A percentile compares a stretch with the other conserved stretches of the same genome.
phyloP scores from a whole-genome alignment of 2,329 filamentous ascomycete genomes.

The Trichoderma guizhouense region DNA sequence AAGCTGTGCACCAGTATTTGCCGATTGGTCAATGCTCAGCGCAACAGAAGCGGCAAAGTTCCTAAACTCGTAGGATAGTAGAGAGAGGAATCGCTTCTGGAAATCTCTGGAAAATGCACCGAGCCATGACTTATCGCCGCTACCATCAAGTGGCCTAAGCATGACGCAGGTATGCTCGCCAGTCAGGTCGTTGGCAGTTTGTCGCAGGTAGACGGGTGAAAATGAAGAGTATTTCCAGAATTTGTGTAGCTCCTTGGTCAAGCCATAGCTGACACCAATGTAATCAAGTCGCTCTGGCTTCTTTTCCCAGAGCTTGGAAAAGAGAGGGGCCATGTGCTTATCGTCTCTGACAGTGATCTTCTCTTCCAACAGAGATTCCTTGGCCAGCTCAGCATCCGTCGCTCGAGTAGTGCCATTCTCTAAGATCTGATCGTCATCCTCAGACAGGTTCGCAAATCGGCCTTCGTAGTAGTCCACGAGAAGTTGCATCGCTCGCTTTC shows the following conservation, averaged over 20 bases:
- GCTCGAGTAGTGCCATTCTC: constrained; percentile 70
- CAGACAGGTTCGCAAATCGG: constrained; percentile 80
- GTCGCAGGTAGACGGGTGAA: constrained; percentile 85
- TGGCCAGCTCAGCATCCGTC: constrained; percentile 76
- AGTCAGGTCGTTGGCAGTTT: constrained; percentile 93
- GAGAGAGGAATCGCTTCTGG: constrained; percentile 84
- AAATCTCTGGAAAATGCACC: constrained; percentile 90
- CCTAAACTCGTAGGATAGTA: constrained; percentile 91
- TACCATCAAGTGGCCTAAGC: constrained; percentile 72
- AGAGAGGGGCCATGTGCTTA: constrained; percentile 86
- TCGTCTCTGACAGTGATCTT: constrained; percentile 89
- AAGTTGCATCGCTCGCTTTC: constrained; percentile 80
- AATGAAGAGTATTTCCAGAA: constrained; percentile 94
- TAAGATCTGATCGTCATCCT: constrained; percentile 54
- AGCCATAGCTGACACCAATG: constrained; percentile 89
- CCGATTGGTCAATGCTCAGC: constrained; percentile 83
- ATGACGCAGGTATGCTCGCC: constrained; percentile 98
- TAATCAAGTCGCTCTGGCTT: constrained; percentile 82
- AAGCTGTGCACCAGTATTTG: constrained; percentile 66
- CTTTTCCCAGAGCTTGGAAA: constrained; percentile 81
- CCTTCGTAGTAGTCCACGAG: constrained; percentile 92
- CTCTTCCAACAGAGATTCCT: constrained; percentile 74
- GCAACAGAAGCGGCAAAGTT: constrained; percentile 74
- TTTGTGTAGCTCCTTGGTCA: constrained; percentile 82
- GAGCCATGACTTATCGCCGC: constrained; percentile 76